phyloP scores from a whole-genome alignment of 257 asterid species.

The Salvia rosmarinus region DNA sequence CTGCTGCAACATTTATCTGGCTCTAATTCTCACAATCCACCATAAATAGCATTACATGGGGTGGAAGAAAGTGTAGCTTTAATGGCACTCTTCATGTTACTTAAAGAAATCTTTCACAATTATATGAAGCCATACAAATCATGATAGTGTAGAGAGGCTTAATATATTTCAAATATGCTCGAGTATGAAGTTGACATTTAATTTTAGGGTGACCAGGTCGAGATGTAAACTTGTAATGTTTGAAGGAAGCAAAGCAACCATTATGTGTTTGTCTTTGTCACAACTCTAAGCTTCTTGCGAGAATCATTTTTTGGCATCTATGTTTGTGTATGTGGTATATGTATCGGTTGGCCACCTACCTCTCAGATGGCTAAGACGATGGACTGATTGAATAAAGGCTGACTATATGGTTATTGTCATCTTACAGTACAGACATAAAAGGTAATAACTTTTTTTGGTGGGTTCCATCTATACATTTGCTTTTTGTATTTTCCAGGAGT shows the following conservation, averaged over 20 bases:
- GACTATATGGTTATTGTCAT: background rate
- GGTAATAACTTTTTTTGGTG: too few relatives aligned
- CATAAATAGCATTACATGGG: slow-evolving; percentile 8
- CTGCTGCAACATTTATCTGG: slow-evolving; percentile 24
- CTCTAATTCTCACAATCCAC: slow-evolving; percentile 19
- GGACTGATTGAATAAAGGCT: slow-evolving; percentile 19
- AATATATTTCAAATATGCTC: slow-evolving; percentile 6
- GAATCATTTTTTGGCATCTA: background rate
- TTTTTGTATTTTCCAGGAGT: slow-evolving; percentile 56
- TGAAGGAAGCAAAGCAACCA: slow-evolving; percentile 16
- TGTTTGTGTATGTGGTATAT: background rate
- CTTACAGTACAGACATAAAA: background rate
- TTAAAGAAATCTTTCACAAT: slow-evolving; percentile 8
- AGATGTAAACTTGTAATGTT: slow-evolving; percentile 15
- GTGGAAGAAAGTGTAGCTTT: background rate
- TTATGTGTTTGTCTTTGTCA: background rate
- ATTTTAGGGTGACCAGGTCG: slow-evolving; percentile 7
- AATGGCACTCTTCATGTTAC: slow-evolving; percentile 17
- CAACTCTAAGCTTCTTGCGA: slow-evolving; percentile 1
- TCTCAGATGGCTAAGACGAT: slow-evolving; percentile 26
- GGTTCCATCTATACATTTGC: background rate
- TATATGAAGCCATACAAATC: slow-evolving; percentile 14
- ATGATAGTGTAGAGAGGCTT: slow-evolving; percentile 3
- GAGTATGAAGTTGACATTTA: slow-evolving; percentile 18
- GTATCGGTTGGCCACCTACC: slow-evolving; percentile 10